Evolutionary conservation across 805 yeast species (phyloP), one percentile per base, ranked within the genome.

Genomic region (Candida boleticola): DNA sequence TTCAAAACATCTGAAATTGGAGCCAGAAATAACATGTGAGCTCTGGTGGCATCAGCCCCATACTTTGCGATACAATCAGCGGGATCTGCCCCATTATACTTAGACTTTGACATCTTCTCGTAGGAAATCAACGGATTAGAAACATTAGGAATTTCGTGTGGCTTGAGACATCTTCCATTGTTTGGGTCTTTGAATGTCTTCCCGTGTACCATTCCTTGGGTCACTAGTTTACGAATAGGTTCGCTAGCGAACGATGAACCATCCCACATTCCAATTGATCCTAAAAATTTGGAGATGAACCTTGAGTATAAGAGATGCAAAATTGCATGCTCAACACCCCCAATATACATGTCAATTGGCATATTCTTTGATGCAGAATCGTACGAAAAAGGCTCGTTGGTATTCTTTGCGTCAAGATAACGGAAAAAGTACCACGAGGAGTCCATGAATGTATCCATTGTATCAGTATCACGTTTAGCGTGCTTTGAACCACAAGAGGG

Each of bases 121-220:
- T 61, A 89, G 0, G 87, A 66, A 1, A 86, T 59, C 0, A 45
- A 42, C 0, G 96, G 88, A 3, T 61, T 50, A 2, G 84, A 83
- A 2, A 59, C 60, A 0, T 49, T 52, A 0, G 74, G 61, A 10
- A 87, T 58, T 52, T 93, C 97, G 1, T 83, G 81, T 0, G 95
- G 92, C 52, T 80, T 87, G 49, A 93, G 67, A 59, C 85, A 92
- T 43, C 82, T 66, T 0, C 92, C 93, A 23, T 76, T 83, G 0
- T 60, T 63, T 3, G 96, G 93, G 49, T 90, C 83, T 5, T 71
- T 68, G 51, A 60, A 86, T 0, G 99, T 93, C 55, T 79, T 81
- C 2, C 97, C 98, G 47, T 92, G 97, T 3, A 93, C 99, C 99
- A 93, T 93, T 14, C 99, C 99, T 61, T 92, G 98, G 1, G 97